A percentile compares a stretch with the other conserved stretches of the same genome.
Evolutionary conservation across 1,284 basidiomycete species (phyloP).

Genomic region (Anthracocystis setariae): DNA sequence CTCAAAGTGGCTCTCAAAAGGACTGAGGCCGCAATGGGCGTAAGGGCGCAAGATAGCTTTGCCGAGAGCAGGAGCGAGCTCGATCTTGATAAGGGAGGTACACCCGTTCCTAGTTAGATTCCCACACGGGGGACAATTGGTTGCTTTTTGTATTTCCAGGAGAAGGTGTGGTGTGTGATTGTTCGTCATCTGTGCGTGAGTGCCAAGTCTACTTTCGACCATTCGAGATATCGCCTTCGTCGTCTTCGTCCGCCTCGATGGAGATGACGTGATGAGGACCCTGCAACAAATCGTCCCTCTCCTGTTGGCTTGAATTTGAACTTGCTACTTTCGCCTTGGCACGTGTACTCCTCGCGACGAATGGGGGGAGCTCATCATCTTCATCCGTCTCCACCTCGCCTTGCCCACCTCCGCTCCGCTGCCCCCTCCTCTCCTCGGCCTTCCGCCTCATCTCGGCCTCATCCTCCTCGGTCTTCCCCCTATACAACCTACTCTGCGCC

Average conservation of each 20-base stretch:
- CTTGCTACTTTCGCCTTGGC: conserved; percentile 3
- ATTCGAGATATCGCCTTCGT: conserved; percentile 33
- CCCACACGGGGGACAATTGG: not conserved
- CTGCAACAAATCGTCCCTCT: conserved; percentile 16
- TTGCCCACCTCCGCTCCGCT: not conserved
- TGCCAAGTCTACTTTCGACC: conserved; percentile 7
- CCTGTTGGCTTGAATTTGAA: not conserved
- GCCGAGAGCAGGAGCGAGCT: conserved; percentile 8
- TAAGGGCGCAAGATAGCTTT: conserved; percentile 19
- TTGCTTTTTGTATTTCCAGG: no score
- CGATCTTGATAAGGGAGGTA: conserved; percentile 1
- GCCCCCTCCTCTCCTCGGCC: conserved; percentile 1
- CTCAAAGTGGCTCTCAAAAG: conserved; percentile 42
- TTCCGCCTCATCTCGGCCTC: conserved; percentile 26
- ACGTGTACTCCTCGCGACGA: not conserved
- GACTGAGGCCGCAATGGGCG: conserved; percentile 36
- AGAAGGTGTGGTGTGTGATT: not conserved
- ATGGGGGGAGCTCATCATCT: not conserved
- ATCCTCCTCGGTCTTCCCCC: conserved; percentile 60
- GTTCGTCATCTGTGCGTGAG: not conserved
- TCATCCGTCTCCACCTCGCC: not conserved
- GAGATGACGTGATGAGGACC: conserved; percentile 34
- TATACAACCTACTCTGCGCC: conserved; percentile 63
- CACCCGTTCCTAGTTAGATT: conserved; percentile 1
- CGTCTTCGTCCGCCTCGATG: conserved; percentile 51